Base-by-base conservation (phyloP, 2,329 filamentous ascomycete species). In the Beauveria sp. region DNA sequence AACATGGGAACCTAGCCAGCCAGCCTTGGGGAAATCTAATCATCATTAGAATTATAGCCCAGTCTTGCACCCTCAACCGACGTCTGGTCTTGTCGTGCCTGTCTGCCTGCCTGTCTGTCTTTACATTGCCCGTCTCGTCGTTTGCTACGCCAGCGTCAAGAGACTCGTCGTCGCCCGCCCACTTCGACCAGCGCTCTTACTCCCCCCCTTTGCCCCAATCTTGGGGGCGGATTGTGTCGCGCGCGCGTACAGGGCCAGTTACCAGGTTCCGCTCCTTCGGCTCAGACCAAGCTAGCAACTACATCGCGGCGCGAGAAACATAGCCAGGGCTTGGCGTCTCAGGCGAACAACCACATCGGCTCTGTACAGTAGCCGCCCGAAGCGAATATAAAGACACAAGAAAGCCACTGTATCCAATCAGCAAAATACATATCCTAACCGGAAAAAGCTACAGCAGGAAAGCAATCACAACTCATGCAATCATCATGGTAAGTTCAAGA, bases 401-500 rank as follows among this genome's bases (percentile, higher is more conserved):
- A 50, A 30, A 24, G 8, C 6, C 16, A 28, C 16, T 12, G 26
- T 58, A 18, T 22, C 18, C 30, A 22, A 41, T 20, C 46, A 37
- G 16, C 55, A 51, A 57, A 28, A 51, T 24, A 58, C 30, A 22
- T 26, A 37, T 40, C 16, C 5, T 43, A 30, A 22, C 7, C 34
- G 34, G 24, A 20, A 37, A 37, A 37, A 30, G 37, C 46, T 28
- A 37, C 54, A 56, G 9, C 34, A 37, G 41, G 10, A 8, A 30
- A 51, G 8, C 34, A 24, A 28, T 28, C 28, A 18, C 26, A 44
- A 41, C 46, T 51, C 34, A 30, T 43, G 46, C 55, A 58, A 52
- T 46, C 48, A 59, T 26, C 48, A 59, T 59, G 56, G 56, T 59
- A 46, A n/a, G 56, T 46, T 24, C 4, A 59, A 53, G 10, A 34